Conservation (phyloP, 2,329 filamentous ascomycete genomes). For the Gnomoniopsis sp. region DNA sequence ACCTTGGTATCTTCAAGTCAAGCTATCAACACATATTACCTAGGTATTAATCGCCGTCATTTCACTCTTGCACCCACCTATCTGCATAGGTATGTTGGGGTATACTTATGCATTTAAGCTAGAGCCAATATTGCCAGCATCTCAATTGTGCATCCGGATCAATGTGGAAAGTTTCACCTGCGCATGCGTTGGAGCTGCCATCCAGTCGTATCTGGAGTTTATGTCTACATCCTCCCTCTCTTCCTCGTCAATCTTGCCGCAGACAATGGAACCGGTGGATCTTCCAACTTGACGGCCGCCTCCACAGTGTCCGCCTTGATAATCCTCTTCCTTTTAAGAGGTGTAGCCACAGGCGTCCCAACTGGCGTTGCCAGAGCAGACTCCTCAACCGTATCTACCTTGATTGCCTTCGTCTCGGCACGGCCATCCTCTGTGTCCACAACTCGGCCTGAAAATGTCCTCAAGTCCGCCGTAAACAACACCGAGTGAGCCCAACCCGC, state of each 20-base stretch:
- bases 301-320: constrained; percentile 12
- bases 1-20: no score
- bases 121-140: no score
- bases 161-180: no score
- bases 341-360: not conserved
- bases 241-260: not conserved
- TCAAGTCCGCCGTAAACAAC: constrained; percentile 89
- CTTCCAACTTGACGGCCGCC: constrained; percentile 18
- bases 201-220: not conserved
- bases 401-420: constrained; percentile 18
- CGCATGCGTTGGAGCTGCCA: no score
- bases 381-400: constrained; percentile 27
- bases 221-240: not conserved
- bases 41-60: no score
- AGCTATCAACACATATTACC: no score
- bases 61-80: no score
- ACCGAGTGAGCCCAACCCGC: constrained; percentile 98
- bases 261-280: not conserved
- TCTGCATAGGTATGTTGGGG: no score
- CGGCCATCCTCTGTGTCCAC: constrained; percentile 21
- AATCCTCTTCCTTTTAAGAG: constrained; percentile 18
- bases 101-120: no score
- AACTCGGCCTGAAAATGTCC: constrained; percentile 71
- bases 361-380: not conserved
- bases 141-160: no score